These are phyloP conservation scores for Diddensiella santjacobensis DNA, from an alignment of 805 yeast genomes.

Conservation along the genomic window DNA sequence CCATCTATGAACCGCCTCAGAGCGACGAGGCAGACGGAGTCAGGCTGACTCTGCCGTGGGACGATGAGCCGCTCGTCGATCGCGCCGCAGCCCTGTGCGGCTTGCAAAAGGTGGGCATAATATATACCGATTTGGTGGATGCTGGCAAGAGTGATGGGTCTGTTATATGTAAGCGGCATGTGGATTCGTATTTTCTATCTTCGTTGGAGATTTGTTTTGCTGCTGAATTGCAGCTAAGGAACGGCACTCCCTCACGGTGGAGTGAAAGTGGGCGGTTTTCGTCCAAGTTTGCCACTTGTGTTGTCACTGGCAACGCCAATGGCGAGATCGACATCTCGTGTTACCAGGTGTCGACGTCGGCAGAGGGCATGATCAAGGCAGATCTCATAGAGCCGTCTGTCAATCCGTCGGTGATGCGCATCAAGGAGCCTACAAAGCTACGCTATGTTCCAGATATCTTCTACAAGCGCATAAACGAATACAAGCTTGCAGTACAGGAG, in stretches of 20 bases:
- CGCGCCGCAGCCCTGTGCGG: constrained; percentile 57
- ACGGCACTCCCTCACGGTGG: constrained; percentile 63
- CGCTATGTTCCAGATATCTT: constrained; percentile 95
- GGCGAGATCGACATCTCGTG: constrained; percentile 89
- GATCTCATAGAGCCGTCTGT: constrained; percentile 84
- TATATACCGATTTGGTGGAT: constrained; percentile 87
- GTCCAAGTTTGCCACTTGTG: constrained; percentile 91
- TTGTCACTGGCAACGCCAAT: constrained; percentile 78
- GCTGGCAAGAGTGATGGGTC: constrained; percentile 83
- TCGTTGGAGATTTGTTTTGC: constrained; percentile 86
- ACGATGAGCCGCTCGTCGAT: constrained; percentile 51
- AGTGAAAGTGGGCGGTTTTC: constrained; percentile 64
- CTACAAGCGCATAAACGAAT: constrained; percentile 80
- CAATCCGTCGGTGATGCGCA: constrained; percentile 81
- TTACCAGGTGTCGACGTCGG: constrained; percentile 83
- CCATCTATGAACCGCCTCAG: constrained; percentile 92
- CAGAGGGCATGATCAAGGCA: constrained; percentile 84
- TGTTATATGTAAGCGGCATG: constrained; percentile 89
- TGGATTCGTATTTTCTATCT: constrained; percentile 82
- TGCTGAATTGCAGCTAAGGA: constrained; percentile 65
- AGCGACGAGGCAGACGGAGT: constrained; percentile 82
- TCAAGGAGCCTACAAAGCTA: constrained; percentile 64
- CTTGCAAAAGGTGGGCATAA: constrained; percentile 68
- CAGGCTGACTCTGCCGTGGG: constrained; percentile 50
- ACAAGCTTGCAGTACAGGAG: constrained; percentile 78